Evolutionary conservation across 2,329 filamentous ascomycete genomes (phyloP).

Genomic region (Huntiella moniliformis): DNA sequence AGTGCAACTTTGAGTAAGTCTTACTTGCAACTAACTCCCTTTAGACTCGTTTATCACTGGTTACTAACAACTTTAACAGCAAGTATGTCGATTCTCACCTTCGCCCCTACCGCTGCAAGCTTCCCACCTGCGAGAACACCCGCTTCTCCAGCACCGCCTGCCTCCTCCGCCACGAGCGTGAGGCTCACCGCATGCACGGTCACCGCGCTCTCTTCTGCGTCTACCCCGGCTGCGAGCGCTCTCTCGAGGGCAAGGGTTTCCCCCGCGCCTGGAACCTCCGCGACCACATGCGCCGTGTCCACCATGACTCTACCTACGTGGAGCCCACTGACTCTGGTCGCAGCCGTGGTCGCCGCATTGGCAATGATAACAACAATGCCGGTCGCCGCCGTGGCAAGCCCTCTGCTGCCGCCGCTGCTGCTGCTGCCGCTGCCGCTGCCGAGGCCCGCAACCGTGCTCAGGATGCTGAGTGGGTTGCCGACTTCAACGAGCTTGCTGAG

Average conservation of each 20-base stretch:
- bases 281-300: slow-evolving; percentile 94
- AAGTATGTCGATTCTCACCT: slow-evolving; percentile 95
- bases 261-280: slow-evolving; percentile 88
- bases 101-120: slow-evolving; percentile 92
- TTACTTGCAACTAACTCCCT: too few species aligned
- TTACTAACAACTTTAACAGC: slow-evolving; percentile 27
- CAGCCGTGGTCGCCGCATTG: slow-evolving; percentile 14
- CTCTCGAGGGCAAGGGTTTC: slow-evolving; percentile 68
- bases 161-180: slow-evolving; percentile 81
- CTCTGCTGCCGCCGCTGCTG: slow-evolving; percentile 11
- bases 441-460: slow-evolving; percentile 16
- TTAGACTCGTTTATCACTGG: background rate
- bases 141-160: slow-evolving; percentile 92
- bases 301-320: slow-evolving; percentile 38
- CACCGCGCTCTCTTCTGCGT: slow-evolving; percentile 85
- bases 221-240: slow-evolving; percentile 73
- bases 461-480: slow-evolving; percentile 33
- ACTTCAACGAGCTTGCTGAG: slow-evolving; percentile 43
- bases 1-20: slow-evolving; percentile 96
- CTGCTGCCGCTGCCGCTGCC: slow-evolving; percentile 10
- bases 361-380: slow-evolving; percentile 1
- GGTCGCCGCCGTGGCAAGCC: slow-evolving; percentile 12
- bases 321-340: slow-evolving; percentile 24
- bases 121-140: slow-evolving; percentile 61
- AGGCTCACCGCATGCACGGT: slow-evolving; percentile 88